These are phyloP conservation scores for Lasiosphaeris hirsuta DNA, from an alignment of 495 filamentous ascomycete genomes.

Conservation along the genomic window DNA sequence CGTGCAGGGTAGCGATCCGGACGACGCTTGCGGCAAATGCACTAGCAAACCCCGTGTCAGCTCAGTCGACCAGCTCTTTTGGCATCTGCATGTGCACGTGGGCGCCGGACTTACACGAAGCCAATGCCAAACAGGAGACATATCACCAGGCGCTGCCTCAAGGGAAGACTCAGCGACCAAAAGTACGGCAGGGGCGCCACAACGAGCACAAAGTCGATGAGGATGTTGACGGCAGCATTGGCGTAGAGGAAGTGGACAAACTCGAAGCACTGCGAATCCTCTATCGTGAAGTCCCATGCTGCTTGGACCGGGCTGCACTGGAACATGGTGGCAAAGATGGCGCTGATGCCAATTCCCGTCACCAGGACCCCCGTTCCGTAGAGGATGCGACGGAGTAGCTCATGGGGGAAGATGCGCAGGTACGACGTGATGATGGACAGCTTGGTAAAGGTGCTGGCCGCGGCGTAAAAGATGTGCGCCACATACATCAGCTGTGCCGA, in stretches of 20 bases:
- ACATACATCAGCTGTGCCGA: conserved; percentile 24
- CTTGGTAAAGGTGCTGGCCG: conserved; percentile 27
- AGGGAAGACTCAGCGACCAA: conserved; percentile 35
- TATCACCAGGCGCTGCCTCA: conserved; percentile 23
- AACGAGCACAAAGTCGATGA: conserved; percentile 46
- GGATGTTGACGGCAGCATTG: conserved; percentile 43
- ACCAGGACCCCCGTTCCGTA: conserved; percentile 27
- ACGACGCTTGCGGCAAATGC: conserved; percentile 27
- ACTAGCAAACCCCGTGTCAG: conserved; percentile 7
- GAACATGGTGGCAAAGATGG: conserved; percentile 45
- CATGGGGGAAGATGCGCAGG: conserved; percentile 26
- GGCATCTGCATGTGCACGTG: no score
- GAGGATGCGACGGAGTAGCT: conserved; percentile 17
- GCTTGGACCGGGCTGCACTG: conserved; percentile 45
- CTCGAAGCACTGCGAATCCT: conserved; percentile 39
- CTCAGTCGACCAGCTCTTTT: neutral
- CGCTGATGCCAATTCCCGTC: conserved; percentile 34
- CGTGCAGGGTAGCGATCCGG: conserved; percentile 16
- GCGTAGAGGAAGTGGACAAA: conserved; percentile 44
- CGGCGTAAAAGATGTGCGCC: conserved; percentile 27
- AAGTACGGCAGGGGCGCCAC: conserved; percentile 41
- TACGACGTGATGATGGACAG: conserved; percentile 32
- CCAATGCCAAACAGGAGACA: conserved; percentile 27
- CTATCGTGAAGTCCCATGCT: conserved; percentile 38
- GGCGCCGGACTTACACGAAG: conserved; percentile 21